These are phyloP conservation scores for Saccharum spontaneum DNA, from an alignment of 176 grass and related monocot species.

Conservation along the genomic window DNA sequence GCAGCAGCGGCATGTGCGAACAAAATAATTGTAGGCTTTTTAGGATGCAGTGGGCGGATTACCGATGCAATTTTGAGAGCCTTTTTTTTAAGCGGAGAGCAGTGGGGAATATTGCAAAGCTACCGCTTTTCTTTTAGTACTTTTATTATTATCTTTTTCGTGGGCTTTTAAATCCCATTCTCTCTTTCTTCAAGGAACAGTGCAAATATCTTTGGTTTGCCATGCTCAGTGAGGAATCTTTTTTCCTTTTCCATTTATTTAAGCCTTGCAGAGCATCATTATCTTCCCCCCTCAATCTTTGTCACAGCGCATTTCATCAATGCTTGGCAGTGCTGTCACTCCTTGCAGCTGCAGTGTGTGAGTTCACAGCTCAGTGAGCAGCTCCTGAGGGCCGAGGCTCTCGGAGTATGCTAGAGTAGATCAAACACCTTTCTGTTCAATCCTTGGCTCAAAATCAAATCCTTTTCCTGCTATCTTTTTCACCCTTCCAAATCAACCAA, in stretches of 20 bases:
- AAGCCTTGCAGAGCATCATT: neutral
- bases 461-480: neutral
- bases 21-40: slow-evolving; percentile 18
- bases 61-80: slow-evolving; percentile 9
- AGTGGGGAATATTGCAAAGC: slow-evolving; percentile 33
- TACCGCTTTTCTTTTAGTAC: slow-evolving; percentile 2
- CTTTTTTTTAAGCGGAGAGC: neutral
- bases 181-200: slow-evolving; percentile 10
- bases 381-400: slow-evolving; percentile 9
- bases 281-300: neutral
- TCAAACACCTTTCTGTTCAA: slow-evolving; percentile 15
- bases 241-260: neutral
- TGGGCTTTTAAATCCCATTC: neutral
- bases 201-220: slow-evolving; percentile 13
- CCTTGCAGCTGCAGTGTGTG: neutral
- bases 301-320: neutral
- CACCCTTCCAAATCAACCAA: slow-evolving; percentile 19
- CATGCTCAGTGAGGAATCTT: slow-evolving; percentile 35
- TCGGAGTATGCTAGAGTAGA: slow-evolving; percentile 29
- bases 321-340: neutral
- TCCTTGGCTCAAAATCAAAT: neutral
- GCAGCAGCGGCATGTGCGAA: neutral
- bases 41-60: slow-evolving; percentile 17
- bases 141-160: neutral
- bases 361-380: neutral